Evolutionary conservation across 495 filamentous ascomycete genomes (phyloP).

Genomic region (Aspergillus coremiiformis): DNA sequence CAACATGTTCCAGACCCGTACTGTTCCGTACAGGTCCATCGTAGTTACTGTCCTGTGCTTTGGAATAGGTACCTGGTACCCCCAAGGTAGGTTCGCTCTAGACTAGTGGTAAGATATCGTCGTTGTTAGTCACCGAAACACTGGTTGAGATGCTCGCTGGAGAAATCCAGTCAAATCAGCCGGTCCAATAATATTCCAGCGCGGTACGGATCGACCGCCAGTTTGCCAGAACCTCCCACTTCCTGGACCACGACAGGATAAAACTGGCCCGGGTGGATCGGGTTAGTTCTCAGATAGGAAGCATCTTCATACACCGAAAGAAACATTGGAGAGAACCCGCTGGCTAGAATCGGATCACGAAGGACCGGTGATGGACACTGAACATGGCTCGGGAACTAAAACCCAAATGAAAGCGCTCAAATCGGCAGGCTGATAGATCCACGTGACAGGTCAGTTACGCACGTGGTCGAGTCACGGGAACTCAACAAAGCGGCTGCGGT

Average conservation of each 20-base stretch:
- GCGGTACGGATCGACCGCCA: slow-evolving; percentile 15
- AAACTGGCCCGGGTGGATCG: background rate
- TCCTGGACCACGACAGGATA: background rate
- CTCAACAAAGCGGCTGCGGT: background rate
- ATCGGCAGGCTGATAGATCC: background rate
- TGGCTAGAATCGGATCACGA: background rate
- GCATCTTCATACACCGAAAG: background rate
- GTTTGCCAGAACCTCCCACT: slow-evolving; percentile 9
- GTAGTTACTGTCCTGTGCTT: slow-evolving; percentile 13
- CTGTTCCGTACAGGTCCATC: slow-evolving; percentile 14
- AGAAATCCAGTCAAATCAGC: background rate
- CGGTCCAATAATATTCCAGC: slow-evolving; percentile 5
- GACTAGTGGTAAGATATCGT: background rate
- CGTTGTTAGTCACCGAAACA: background rate
- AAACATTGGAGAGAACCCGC: background rate
- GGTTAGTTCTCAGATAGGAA: background rate
- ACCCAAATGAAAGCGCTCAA: background rate
- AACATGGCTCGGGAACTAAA: background rate
- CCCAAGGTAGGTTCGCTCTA: background rate
- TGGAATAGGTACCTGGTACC: too few species aligned
- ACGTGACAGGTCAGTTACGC: background rate
- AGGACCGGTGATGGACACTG: background rate
- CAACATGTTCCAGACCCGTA: slow-evolving; percentile 2
- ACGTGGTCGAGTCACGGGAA: background rate
- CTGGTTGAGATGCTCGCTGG: background rate